These are phyloP conservation scores for Exophiala calicioides DNA, from an alignment of 2,329 filamentous ascomycete genomes.

Conservation along the genomic window DNA sequence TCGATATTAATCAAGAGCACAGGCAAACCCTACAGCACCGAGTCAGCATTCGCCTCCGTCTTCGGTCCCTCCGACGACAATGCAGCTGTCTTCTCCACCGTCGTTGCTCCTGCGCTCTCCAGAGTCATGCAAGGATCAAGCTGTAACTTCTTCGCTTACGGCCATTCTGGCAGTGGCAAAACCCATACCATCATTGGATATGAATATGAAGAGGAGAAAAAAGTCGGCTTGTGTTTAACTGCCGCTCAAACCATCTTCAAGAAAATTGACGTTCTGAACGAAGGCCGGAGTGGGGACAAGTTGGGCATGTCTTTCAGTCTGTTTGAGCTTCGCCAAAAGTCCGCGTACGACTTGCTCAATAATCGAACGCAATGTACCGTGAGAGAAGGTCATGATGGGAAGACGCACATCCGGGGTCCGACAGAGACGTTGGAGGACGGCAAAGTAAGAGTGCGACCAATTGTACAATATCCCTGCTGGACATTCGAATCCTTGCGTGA, in stretches of 20 bases:
- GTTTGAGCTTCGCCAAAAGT: constrained; percentile 47
- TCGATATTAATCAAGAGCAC: no score
- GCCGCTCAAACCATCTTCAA: constrained; percentile 38
- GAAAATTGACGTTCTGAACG: constrained; percentile 34
- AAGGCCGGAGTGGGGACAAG: constrained; percentile 1
- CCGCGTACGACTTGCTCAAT: constrained; percentile 47
- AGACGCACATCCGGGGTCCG: constrained; percentile 44
- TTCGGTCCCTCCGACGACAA: constrained; percentile 33
- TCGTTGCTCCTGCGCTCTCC: constrained; percentile 40
- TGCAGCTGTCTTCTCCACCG: constrained; percentile 33
- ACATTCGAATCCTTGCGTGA: constrained; percentile 37
- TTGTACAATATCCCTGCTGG: constrained; percentile 40
- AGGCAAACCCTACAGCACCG: no score
- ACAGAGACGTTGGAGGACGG: constrained; percentile 45
- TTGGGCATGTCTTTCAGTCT: constrained; percentile 43
- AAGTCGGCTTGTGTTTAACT: constrained; percentile 43
- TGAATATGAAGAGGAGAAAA: constrained; percentile 37
- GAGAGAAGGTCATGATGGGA: constrained; percentile 44
- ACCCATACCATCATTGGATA: constrained; percentile 49
- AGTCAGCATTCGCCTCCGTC: constrained; percentile 31
- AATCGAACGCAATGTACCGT: constrained; percentile 42
- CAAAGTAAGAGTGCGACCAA: constrained; percentile 45
- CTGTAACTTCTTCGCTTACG: constrained; percentile 49
- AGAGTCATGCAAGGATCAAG: constrained; percentile 38
- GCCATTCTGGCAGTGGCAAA: constrained; percentile 47